phyloP scores from a whole-genome alignment of 2,329 filamentous ascomycete genomes.

The Aphanocladium album region DNA sequence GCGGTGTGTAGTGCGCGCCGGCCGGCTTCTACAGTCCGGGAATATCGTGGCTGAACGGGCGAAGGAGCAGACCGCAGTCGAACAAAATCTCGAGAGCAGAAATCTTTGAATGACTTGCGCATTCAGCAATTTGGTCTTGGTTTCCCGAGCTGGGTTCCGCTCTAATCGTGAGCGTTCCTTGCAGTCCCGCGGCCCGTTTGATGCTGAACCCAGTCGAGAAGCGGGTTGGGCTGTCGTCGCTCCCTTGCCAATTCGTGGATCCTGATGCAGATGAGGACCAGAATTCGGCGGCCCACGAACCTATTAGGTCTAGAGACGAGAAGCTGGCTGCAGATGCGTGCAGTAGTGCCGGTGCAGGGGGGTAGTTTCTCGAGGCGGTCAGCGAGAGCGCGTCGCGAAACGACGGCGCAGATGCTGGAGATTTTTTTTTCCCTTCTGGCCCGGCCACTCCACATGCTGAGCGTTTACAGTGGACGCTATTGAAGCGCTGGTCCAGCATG shows the following conservation, averaged over 20 bases:
- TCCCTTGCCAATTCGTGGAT: conserved; percentile 2
- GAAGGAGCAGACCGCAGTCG: not conserved
- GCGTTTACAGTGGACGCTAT: not conserved
- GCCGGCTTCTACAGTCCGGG: not conserved
- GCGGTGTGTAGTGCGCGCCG: conserved; percentile 6
- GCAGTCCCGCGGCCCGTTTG: conserved; percentile 4
- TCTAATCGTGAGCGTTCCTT: conserved; percentile 9
- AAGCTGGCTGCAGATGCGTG: conserved; percentile 6
- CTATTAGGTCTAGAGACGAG: not conserved
- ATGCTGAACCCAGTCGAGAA: not conserved
- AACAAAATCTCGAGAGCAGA: not conserved
- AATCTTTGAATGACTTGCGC: not conserved
- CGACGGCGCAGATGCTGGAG: not conserved
- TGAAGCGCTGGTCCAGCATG: not conserved
- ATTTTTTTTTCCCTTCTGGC: not conserved
- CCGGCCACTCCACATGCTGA: conserved; percentile 1
- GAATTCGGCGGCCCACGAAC: not conserved
- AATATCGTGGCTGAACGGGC: not conserved
- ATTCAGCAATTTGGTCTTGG: not conserved
- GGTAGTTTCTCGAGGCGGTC: conserved; percentile 2
- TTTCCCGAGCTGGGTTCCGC: not conserved
- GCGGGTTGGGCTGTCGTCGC: not conserved
- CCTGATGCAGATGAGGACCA: not conserved
- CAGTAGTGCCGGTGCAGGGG: conserved; percentile 3
- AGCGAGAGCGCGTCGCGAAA: conserved; percentile 5